Evolutionary conservation across 352 stramenopile species (phyloP).

Genomic region (Aphanomyces stellatus): DNA sequence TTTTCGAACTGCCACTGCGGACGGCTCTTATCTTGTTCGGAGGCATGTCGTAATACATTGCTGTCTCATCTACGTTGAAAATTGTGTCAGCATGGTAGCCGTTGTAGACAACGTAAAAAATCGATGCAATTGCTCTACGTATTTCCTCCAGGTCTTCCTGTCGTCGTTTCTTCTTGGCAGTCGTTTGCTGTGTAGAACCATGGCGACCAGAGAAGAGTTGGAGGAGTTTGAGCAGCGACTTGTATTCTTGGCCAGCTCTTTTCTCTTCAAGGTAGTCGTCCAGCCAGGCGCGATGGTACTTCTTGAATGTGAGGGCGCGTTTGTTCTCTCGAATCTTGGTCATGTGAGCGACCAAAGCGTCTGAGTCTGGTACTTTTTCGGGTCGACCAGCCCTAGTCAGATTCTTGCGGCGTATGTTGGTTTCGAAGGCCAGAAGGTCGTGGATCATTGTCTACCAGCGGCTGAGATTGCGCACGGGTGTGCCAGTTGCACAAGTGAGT

Average conservation of each 20-base stretch:
- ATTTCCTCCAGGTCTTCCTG: not conserved
- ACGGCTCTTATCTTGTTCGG: slow-evolving; percentile 4
- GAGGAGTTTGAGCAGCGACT: not conserved
- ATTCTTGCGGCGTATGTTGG: not conserved
- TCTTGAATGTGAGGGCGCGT: not conserved
- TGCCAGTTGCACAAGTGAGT: not conserved
- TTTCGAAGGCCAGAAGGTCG: not conserved
- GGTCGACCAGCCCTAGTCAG: not conserved
- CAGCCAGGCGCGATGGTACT: not conserved
- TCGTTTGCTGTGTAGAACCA: not conserved
- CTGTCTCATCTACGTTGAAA: slow-evolving; percentile 22
- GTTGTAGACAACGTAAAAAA: not conserved
- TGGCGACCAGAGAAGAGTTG: not conserved
- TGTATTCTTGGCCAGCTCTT: not conserved
- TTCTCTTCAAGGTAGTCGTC: not conserved
- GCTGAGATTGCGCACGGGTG: not conserved
- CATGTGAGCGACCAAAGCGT: not conserved
- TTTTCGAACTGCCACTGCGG: slow-evolving; percentile 12
- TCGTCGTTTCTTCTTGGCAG: not conserved
- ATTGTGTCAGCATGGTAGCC: not conserved
- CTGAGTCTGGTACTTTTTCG: not conserved
- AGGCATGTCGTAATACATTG: slow-evolving; percentile 20
- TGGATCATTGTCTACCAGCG: not conserved
- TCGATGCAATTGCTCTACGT: not conserved
- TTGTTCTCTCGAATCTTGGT: not conserved